Evolutionary conservation across 352 stramenopile genomes (phyloP).

Genomic region (Phytophthora colocasiae): DNA sequence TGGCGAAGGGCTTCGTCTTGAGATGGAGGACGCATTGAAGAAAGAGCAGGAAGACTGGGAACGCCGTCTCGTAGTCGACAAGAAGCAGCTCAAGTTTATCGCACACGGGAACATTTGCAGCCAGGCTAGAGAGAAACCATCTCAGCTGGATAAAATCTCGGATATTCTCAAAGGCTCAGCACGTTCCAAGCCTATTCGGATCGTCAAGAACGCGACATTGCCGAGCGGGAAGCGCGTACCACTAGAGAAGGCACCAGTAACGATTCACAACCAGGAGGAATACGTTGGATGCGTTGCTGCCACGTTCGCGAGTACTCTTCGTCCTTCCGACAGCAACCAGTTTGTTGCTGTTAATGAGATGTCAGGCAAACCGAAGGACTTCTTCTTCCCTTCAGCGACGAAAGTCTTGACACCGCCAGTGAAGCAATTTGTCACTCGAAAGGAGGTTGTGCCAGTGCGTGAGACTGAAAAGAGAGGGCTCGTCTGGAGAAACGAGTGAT

Average conservation of each 20-base stretch:
- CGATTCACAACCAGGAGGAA: slow-evolving; percentile 73
- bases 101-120: slow-evolving; percentile 62
- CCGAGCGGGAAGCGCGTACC: slow-evolving; percentile 79
- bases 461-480: slow-evolving; percentile 50
- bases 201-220: slow-evolving; percentile 80
- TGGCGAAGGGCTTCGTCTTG: slow-evolving; percentile 73
- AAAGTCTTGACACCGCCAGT: slow-evolving; percentile 63
- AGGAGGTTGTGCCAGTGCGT: slow-evolving; percentile 47
- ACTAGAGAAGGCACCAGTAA: slow-evolving; percentile 64
- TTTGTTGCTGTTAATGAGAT: slow-evolving; percentile 46
- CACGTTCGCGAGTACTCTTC: slow-evolving; percentile 61
- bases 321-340: slow-evolving; percentile 39
- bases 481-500: slow-evolving; percentile 62
- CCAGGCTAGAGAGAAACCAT: slow-evolving; percentile 50
- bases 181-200: slow-evolving; percentile 72
- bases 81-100: slow-evolving; percentile 85
- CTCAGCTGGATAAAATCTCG: slow-evolving; percentile 79
- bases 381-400: slow-evolving; percentile 67
- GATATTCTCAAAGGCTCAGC: slow-evolving; percentile 71
- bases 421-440: slow-evolving; percentile 65
- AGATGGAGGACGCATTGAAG: slow-evolving; percentile 77
- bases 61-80: slow-evolving; percentile 88
- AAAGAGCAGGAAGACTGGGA: slow-evolving; percentile 78
- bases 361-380: slow-evolving; percentile 57
- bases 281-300: slow-evolving; percentile 59